Base-by-base conservation (phyloP, 805 yeast species). In the Saccharomyces jurei region DNA sequence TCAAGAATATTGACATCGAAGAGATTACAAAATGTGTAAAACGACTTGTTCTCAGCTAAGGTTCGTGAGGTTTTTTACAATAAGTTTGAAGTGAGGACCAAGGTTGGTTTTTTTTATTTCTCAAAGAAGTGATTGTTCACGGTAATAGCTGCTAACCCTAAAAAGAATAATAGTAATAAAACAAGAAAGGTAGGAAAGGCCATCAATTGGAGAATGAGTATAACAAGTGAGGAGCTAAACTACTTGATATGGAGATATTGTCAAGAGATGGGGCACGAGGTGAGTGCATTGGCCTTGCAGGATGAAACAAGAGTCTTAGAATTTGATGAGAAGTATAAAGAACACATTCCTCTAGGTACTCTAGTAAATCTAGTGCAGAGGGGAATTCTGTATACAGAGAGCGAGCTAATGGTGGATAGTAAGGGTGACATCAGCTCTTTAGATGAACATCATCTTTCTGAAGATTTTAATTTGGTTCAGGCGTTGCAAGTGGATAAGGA, bases 191-290 rank as follows among this genome's bases (percentile, higher is more conserved):
- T 22, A 29, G 29, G 4, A 10, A 44, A 11, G 30, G 36, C 22
- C 14, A 48, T 14, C 22, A 6, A 14, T 5, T 17, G 13, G 46
- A 46, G n/a, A 22, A 89, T 89, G 96, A 86, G 96, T 27, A 73
- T 92, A 50, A 81, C 94, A 4, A 85, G 94, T 54, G 82, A 80
- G 54, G 96, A 90, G 70, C 79, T 92, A 53, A 94, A 92, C 74
- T 92, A 92, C 67, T 78, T 94, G 61, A 81, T 92, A 52, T 94
- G 97, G 96, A 74, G 97, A 57, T 94, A 92, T 65, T 77, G 90
- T 41, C 96, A 89, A 65, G 98, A 94, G 68, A 75, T 84, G 5
- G 95, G 95, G 2, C 76, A 68, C 44, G 91, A 87, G 51, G 76
- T 88, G 22, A 77, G 94, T 1, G 90, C 96, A 0, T 82, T 79